Conservation (phyloP, 108 stramenopile genomes). For the Cyclotella kingstonii region DNA sequence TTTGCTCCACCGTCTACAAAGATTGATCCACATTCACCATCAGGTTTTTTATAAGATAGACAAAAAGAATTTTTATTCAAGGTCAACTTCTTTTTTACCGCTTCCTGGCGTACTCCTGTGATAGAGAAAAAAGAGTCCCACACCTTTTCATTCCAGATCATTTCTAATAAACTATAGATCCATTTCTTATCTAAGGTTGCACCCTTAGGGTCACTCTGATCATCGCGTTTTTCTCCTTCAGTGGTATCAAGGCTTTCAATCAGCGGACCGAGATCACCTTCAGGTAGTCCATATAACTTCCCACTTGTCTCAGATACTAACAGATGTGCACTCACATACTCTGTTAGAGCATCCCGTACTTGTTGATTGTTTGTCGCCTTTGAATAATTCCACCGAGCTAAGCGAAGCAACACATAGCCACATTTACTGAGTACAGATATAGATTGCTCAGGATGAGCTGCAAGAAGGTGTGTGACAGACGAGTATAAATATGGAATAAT, state of each 20-base stretch:
- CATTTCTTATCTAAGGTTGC: slow-evolving; percentile 18
- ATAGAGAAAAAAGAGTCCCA: slow-evolving; percentile 1
- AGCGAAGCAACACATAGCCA: slow-evolving; percentile 50
- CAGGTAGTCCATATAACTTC: slow-evolving; percentile 27
- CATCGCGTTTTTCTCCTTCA: neutral
- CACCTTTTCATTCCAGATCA: slow-evolving; percentile 11
- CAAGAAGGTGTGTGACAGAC: slow-evolving; percentile 34
- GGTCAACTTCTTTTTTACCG: slow-evolving; percentile 6
- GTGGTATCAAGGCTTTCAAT: neutral
- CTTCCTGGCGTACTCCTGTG: neutral
- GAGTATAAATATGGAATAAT: slow-evolving; percentile 45
- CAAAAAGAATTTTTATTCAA: neutral
- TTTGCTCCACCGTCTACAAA: slow-evolving; percentile 23
- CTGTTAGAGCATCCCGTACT: slow-evolving; percentile 51
- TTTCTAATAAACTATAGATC: slow-evolving; percentile 6
- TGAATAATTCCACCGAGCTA: slow-evolving; percentile 46
- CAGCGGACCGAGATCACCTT: slow-evolving; percentile 40
- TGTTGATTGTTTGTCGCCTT: slow-evolving; percentile 13
- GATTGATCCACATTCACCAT: neutral
- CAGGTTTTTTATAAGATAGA: neutral
- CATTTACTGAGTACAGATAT: slow-evolving; percentile 26
- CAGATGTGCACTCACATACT: slow-evolving; percentile 61
- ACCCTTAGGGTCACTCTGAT: neutral
- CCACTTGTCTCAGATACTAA: slow-evolving; percentile 53
- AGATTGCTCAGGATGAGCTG: slow-evolving; percentile 47